Percentiles rank a stretch among this genome's conserved stretches.
Conservation (phyloP, 345 rosid species). For the Xanthoceras sorbifolium region DNA sequence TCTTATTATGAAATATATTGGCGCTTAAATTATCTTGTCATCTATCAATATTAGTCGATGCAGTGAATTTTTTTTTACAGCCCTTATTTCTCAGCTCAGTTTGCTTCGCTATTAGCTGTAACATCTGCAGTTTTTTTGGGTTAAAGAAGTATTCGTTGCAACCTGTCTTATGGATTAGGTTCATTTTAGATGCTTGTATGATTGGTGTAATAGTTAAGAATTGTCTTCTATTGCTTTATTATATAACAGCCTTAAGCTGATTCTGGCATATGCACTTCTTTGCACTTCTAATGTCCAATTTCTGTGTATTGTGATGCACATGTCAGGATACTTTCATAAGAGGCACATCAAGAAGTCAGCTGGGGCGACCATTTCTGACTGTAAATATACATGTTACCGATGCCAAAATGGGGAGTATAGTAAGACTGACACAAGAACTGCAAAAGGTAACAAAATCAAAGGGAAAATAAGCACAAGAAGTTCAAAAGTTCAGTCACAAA, state of each 20-base stretch:
- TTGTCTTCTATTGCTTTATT: background rate
- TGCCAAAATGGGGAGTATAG: conserved; percentile 51
- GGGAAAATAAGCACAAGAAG: conserved; percentile 40
- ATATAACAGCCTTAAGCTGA: background rate
- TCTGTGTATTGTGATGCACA: conserved; percentile 19
- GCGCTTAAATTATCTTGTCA: background rate
- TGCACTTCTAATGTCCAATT: background rate
- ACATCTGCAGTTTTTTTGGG: background rate
- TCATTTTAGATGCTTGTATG: background rate
- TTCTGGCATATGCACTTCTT: conserved; percentile 13
- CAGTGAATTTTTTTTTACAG: background rate
- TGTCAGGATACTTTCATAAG: conserved; percentile 80
- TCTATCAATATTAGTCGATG: too few species aligned
- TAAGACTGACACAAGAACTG: conserved; percentile 32
- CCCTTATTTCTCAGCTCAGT: background rate
- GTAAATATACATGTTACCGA: conserved; percentile 59
- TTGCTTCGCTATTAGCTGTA: background rate
- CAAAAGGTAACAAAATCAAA: conserved; percentile 38
- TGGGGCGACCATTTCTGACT: conserved; percentile 41
- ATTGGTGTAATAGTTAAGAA: background rate
- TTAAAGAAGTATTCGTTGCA: background rate
- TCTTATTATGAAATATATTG: background rate
- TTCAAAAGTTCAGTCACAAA: conserved; percentile 41
- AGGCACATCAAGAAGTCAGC: conserved; percentile 68
- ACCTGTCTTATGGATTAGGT: background rate